Base-by-base conservation (phyloP, 345 rosid genomes). In the Eucalyptus urophylla region DNA sequence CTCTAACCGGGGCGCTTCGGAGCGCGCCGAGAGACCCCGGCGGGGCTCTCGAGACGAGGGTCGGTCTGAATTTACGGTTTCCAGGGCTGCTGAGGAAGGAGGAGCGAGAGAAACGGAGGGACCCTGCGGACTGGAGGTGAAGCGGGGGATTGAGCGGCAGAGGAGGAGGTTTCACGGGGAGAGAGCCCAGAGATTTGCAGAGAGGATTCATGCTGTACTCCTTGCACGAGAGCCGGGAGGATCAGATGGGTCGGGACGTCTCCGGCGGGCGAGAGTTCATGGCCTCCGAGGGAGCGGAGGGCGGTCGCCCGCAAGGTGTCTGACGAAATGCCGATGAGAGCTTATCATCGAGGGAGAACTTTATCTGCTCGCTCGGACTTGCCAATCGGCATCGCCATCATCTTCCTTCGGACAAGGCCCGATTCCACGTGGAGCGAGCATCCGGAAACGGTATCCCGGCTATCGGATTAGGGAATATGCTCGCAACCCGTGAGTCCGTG, bases 201-300 rank as follows among this genome's bases (percentile, higher is more conserved):
- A 93, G 93, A 37, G 88, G 67, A 91, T 91, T 91, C 96, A 94
- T 93, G 72, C 51, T 37, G 58, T 43, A 3, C 50, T 45, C 80
- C 29, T 76, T 40, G 47, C 29, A 7, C 47, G 6, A 76, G 29
- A 40, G 47, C 24, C 69, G 7, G 27, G 85, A 11, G 29, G 1
- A 40, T 76, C 85, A 76, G 85, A 12, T 11, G 13, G 47, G 85
- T 76, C 6, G 85, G 47, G 13, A 22, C 83, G 24, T 40, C 15
- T 76, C 47, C 27, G 85, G 85, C 85, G 85, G 0, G 47, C 47
- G 85, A 76, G 2, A 40, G 25, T 40, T 11, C 85, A 76, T 76
- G 85, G 85, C 83, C 0, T 72, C 14, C 24, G 27, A 72, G 83
- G 27, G 83, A 37, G 47, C 11, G 83, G 27, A 72, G 83, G 11